Evolutionary conservation across 1,139 yeast species (phyloP), one percentile per base, ranked within the genome.

Genomic region (Candida sp.): DNA sequence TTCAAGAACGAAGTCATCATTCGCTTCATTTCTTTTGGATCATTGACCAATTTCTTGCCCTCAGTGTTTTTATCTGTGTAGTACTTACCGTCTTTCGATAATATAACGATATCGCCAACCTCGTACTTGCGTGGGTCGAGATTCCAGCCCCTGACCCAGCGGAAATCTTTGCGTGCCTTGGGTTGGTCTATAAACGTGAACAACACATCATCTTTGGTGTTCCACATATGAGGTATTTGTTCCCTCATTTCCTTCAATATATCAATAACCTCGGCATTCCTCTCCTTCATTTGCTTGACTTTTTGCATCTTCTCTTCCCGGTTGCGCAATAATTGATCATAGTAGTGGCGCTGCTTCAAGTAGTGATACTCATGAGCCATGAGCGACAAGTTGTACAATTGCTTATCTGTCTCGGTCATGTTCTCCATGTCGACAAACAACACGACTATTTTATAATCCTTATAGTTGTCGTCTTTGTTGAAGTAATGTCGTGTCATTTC

Each of bases 361-460:
- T 73, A 66, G 54, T 80, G 73, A 63, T 82, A 85, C 51, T 80
- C 84, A 59, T 85, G 88, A 5, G 81, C 83, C 8, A 78, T 76
- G 49, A 77, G 65, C 2, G 83, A 74, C 47, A 83, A 67, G 49
- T 74, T 70, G 55, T 74, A 75, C 12, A 82, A 68, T 31, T 68
- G 69, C 45, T 71, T 56, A 59, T 74, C 72, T 44, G 80, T 64
- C 11, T 54, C 62, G 38, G 59, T 61, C 32, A 75, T 73, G 54
- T 78, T 68, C 12, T 66, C 65, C 11, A 81, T 69, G 61, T 85
- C 83, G 28, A 84, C 65, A 44, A 86, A 71, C 2, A 83, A 72
- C 25, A 86, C 70, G n/a, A 83, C 80, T 5, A 86, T 76, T 56
- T 78, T 81, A 49, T 80, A 81, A 44, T 59, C 56, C 48, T 51